Conservation (phyloP, 768 basidiomycete genomes). For the Lactarius sp. region DNA sequence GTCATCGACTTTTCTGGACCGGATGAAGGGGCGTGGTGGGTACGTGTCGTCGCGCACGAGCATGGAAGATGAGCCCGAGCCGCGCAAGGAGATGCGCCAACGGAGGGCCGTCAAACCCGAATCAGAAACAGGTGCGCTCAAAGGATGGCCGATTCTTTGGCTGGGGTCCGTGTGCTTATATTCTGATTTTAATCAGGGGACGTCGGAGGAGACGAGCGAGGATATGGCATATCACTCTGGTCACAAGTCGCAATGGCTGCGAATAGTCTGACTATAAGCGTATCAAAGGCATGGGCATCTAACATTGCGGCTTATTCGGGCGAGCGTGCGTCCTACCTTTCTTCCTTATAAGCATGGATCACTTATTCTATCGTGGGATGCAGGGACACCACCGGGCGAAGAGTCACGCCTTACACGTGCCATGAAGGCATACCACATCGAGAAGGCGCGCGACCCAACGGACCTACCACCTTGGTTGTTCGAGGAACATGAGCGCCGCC, state of each 20-base stretch:
- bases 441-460: slow-evolving; percentile 49
- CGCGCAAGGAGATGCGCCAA: slow-evolving; percentile 2
- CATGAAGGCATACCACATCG: slow-evolving; percentile 64
- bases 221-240: slow-evolving; percentile 50
- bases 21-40: slow-evolving; percentile 32
- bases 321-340: slow-evolving; percentile 15
- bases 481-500: slow-evolving; percentile 48
- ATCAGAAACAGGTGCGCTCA: slow-evolving; percentile 4
- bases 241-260: slow-evolving; percentile 51
- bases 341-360: not conserved
- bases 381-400: slow-evolving; percentile 49
- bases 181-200: not conserved
- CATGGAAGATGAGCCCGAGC: slow-evolving; percentile 37
- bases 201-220: slow-evolving; percentile 24
- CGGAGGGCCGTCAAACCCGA: not conserved
- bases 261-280: slow-evolving; percentile 48
- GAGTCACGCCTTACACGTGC: slow-evolving; percentile 59
- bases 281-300: slow-evolving; percentile 51
- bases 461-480: slow-evolving; percentile 69
- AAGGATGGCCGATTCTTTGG: not conserved
- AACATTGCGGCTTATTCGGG: slow-evolving; percentile 18
- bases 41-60: slow-evolving; percentile 42
- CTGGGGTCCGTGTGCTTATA: slow-evolving; percentile 18
- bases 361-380: not conserved
- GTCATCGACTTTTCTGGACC: slow-evolving; percentile 36